These are phyloP conservation scores for Nemophila menziesii DNA, from an alignment of 257 asterid genomes.

Conservation along the genomic window DNA sequence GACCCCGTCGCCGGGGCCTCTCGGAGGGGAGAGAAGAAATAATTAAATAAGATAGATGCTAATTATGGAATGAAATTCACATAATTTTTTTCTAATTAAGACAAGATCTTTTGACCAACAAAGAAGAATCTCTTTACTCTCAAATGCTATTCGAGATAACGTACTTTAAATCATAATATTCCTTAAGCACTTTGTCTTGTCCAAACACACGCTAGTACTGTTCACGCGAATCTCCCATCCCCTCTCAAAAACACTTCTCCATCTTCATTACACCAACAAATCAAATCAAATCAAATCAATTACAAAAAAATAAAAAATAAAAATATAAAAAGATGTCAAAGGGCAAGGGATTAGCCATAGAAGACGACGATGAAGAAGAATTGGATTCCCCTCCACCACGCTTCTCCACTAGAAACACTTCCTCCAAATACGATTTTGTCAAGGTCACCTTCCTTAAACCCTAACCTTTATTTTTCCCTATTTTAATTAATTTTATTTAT, in stretches of 20 bases:
- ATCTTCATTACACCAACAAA: neutral
- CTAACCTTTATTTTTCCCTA: constrained; percentile 3
- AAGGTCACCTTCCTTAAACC: constrained; percentile 36
- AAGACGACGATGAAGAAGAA: constrained; percentile 19
- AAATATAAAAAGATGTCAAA: neutral
- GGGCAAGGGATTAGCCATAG: neutral
- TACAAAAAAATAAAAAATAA: neutral
- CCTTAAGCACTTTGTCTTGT: too few relatives aligned
- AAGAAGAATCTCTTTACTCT: too few relatives aligned
- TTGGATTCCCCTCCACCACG: constrained; percentile 27
- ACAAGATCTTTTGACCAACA: too few relatives aligned
- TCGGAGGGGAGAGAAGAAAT: too few relatives aligned
- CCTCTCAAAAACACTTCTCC: neutral
- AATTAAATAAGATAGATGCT: too few relatives aligned
- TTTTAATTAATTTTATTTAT: neutral
- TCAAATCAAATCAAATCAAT: neutral
- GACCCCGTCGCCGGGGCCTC: too few relatives aligned
- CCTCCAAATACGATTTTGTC: constrained; percentile 95
- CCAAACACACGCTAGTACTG: too few relatives aligned
- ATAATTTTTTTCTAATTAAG: too few relatives aligned
- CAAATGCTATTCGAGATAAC: too few relatives aligned
- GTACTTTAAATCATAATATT: too few relatives aligned
- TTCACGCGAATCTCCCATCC: too few relatives aligned
- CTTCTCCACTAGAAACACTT: constrained; percentile 70
- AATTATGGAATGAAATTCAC: too few relatives aligned